Evolutionary conservation across 768 basidiomycete species (phyloP).

Genomic region (Boletus rufocinnamomeus): DNA sequence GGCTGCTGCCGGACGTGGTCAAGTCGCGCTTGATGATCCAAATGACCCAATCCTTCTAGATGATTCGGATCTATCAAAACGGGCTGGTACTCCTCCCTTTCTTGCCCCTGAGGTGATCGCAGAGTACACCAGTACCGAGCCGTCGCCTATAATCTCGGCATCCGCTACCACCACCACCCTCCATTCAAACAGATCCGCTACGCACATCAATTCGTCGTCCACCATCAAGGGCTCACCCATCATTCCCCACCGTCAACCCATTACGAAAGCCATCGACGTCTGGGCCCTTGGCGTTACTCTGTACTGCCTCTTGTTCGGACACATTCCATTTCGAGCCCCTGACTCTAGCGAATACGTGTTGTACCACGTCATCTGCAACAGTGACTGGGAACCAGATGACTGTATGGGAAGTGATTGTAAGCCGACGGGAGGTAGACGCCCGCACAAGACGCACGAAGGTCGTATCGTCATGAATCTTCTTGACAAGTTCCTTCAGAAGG

Average conservation of each 20-base stretch:
- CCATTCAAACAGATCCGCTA: conserved; percentile 31
- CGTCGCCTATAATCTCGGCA: conserved; percentile 36
- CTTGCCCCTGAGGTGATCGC: conserved; percentile 93
- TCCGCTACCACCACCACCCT: conserved; percentile 35
- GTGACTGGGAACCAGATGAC: conserved; percentile 67
- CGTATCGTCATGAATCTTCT: conserved; percentile 68
- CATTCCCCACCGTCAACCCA: conserved; percentile 45
- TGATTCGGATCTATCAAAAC: conserved; percentile 84
- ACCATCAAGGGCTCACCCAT: conserved; percentile 31
- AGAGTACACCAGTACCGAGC: conserved; percentile 49
- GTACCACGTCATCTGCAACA: conserved; percentile 77
- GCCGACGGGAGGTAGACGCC: conserved; percentile 62
- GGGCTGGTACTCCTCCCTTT: conserved; percentile 95
- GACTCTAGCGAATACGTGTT: conserved; percentile 67
- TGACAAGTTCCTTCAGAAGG: conserved; percentile 79
- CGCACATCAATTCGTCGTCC: conserved; percentile 33
- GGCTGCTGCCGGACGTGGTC: conserved; percentile 55
- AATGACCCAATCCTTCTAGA: conserved; percentile 72
- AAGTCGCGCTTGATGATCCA: conserved; percentile 42
- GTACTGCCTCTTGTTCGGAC: conserved; percentile 91
- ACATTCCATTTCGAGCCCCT: conserved; percentile 71
- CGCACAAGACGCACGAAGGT: conserved; percentile 51
- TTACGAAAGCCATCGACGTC: conserved; percentile 93
- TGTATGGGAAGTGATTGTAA: conserved; percentile 73
- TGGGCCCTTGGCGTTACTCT: conserved; percentile 98